phyloP scores from a whole-genome alignment of 192 early-diverging fungal species.

The Spizellomyces punctatus region DNA sequence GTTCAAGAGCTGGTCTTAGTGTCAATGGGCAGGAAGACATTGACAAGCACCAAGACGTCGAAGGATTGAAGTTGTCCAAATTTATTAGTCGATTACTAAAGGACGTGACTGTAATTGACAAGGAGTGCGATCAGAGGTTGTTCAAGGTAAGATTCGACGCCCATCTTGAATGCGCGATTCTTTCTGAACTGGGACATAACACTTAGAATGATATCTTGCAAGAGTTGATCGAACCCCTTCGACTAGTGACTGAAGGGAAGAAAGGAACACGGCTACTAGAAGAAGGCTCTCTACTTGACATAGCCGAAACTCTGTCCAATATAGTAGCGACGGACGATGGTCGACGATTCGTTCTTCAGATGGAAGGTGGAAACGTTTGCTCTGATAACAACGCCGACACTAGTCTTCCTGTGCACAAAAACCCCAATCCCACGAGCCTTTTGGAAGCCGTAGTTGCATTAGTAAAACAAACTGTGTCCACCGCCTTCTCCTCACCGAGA shows the following conservation, averaged over 20 bases:
- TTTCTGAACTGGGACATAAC: neutral
- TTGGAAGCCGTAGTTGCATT: slow-evolving; percentile 33
- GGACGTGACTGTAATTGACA: slow-evolving; percentile 32
- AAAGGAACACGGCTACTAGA: slow-evolving; percentile 12
- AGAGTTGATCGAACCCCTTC: slow-evolving; percentile 44
- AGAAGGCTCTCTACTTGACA: slow-evolving; percentile 25
- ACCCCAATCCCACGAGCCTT: slow-evolving; percentile 6
- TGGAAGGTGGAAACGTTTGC: slow-evolving; percentile 8
- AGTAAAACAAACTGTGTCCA: slow-evolving; percentile 15
- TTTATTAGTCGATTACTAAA: slow-evolving; percentile 32
- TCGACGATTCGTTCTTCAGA: slow-evolving; percentile 34
- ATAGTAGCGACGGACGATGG: slow-evolving; percentile 47
- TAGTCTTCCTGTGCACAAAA: neutral
- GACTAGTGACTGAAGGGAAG: slow-evolving; percentile 1
- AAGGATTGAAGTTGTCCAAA: slow-evolving; percentile 38
- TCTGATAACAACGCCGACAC: neutral
- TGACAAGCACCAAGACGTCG: neutral
- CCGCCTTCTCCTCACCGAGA: neutral
- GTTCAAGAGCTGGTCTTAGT: slow-evolving; percentile 14
- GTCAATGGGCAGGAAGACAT: neutral
- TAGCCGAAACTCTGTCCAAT: slow-evolving; percentile 44
- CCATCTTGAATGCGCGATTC: neutral
- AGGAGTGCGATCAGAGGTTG: slow-evolving; percentile 21
- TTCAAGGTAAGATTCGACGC: slow-evolving; percentile 31
- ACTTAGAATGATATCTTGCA: slow-evolving; percentile 34